Base-by-base conservation (phyloP, 2,329 filamentous ascomycete species). In the Venturia effusa region DNA sequence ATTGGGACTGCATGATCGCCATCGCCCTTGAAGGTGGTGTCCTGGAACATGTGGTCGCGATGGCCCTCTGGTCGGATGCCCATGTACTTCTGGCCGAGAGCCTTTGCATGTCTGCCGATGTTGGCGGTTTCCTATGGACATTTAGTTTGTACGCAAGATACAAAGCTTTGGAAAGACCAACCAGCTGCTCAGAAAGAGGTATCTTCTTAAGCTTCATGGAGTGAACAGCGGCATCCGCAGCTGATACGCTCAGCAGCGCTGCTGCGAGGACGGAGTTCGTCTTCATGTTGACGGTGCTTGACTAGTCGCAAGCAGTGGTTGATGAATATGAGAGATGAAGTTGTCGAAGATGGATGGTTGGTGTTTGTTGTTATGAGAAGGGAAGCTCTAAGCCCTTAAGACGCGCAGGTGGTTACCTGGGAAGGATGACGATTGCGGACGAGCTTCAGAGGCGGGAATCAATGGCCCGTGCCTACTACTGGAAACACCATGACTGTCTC, bases 171-270 rank as follows among this genome's bases (percentile, higher is more conserved):
- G 62, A 65, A 40, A 41, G 66, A 82, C 89, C 75, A 81, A 96
- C 92, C 73, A 99, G 85, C 81, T 97, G 94, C 77, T 97, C 90
- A 61, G 87, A 84, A 66, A 99, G 82, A 69, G 94, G 88, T 67
- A 97, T 81, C 88, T 99, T 99, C 84, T 97, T 89, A 73, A 99
- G 88, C 84, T 95, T 94, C 84, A 97, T 88, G 84, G 91, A 95
- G 86, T 97, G 91, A 69, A 96, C 83, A 72, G 87, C 91, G 71
- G 91, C 93, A 74, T 89, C 84, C 75, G 89, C 59, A 41, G 32
- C 39, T n/a, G 65, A 89, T 75, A 88, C 86, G 81, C 89, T 89
- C 73, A 92, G 83, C 82, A 95, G 85, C 81, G 87, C 83, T 75
- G 90, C 88, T 76, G 91, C 82, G 74, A 96, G 78, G 73, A 92